phyloP scores from a whole-genome alignment of 352 stramenopile genomes.

The Pythium sp. region DNA sequence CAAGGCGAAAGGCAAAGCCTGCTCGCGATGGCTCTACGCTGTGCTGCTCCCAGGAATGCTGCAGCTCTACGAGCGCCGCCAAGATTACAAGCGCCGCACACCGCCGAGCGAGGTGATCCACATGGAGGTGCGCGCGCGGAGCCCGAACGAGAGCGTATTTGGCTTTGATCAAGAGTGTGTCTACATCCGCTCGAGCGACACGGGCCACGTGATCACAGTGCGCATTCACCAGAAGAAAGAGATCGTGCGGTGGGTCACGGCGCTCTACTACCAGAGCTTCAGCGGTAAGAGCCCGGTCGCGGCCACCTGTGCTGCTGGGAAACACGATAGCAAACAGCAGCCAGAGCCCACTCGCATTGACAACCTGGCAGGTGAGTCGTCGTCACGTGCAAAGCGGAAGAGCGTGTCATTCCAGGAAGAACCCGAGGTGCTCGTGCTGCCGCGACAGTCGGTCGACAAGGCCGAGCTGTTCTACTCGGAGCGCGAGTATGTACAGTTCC shows the following conservation, averaged over 20 bases:
- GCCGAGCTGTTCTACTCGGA: conserved; percentile 56
- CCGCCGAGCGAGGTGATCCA: conserved; percentile 38
- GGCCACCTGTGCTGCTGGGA: conserved; percentile 6
- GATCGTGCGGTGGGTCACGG: conserved; percentile 60
- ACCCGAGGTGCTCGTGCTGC: conserved; percentile 46
- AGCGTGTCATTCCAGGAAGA: conserved; percentile 57
- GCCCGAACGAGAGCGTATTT: conserved; percentile 51
- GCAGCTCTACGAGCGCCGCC: conserved; percentile 50
- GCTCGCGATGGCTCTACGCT: conserved; percentile 57
- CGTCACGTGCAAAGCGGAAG: conserved; percentile 26
- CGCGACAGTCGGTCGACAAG: conserved; percentile 40
- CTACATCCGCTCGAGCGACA: conserved; percentile 46
- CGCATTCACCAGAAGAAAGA: conserved; percentile 64
- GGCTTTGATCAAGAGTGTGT: conserved; percentile 61
- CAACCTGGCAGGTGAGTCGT: not conserved
- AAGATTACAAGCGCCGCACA: conserved; percentile 55
- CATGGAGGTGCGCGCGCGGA: conserved; percentile 37
- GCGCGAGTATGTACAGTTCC: conserved; percentile 57
- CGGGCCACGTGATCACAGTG: conserved; percentile 37
- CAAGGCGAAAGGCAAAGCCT: conserved; percentile 25
- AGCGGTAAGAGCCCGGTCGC: conserved; percentile 10
- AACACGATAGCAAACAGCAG: conserved; percentile 20
- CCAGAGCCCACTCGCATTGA: not conserved
- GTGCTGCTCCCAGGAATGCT: conserved; percentile 41
- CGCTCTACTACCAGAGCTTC: conserved; percentile 61